A percentile compares a stretch with the other conserved stretches of the same genome.
phyloP scores from a whole-genome alignment of 805 yeast genomes.

The Novakomyces olei region DNA sequence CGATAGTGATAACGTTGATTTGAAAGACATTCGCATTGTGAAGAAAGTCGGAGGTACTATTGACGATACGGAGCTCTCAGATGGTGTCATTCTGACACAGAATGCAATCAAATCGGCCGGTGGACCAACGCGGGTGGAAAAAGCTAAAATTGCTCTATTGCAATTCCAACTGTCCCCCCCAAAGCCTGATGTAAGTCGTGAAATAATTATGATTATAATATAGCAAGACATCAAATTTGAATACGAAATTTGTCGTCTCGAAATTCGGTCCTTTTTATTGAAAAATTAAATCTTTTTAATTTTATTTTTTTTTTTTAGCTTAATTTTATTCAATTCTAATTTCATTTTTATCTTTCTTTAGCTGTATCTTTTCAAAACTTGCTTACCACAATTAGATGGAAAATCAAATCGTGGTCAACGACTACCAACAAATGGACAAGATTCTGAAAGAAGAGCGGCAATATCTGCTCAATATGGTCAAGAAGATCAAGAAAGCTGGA shows the following conservation, averaged over 20 bases:
- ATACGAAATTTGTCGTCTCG: no score
- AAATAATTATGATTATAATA: no score
- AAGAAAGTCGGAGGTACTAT: slow-evolving; percentile 95
- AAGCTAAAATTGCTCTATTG: slow-evolving; percentile 70
- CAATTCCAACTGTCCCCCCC: slow-evolving; percentile 95
- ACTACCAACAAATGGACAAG: slow-evolving; percentile 97
- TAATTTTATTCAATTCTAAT: no score
- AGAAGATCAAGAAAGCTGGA: slow-evolving; percentile 87
- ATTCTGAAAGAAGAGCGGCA: slow-evolving; percentile 95
- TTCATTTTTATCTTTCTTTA: no score
- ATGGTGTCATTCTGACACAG: slow-evolving; percentile 87
- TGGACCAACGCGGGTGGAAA: slow-evolving; percentile 85
- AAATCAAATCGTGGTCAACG: slow-evolving; percentile 89
- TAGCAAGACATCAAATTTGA: no score
- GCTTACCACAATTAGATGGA: no score
- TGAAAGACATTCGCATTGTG: slow-evolving; percentile 68
- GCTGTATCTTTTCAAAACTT: no score
- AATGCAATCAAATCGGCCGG: slow-evolving; percentile 76
- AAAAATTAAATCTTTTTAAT: no score
- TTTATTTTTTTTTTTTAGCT: neutral
- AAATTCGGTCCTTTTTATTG: no score
- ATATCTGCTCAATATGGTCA: slow-evolving; percentile 79
- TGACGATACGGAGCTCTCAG: slow-evolving; percentile 80
- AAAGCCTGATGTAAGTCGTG: slow-evolving; percentile 64
- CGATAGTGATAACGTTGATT: slow-evolving; percentile 49